These are phyloP conservation scores for Xylaria sp. DNA, from an alignment of 2,329 filamentous ascomycete genomes.

Conservation along the genomic window DNA sequence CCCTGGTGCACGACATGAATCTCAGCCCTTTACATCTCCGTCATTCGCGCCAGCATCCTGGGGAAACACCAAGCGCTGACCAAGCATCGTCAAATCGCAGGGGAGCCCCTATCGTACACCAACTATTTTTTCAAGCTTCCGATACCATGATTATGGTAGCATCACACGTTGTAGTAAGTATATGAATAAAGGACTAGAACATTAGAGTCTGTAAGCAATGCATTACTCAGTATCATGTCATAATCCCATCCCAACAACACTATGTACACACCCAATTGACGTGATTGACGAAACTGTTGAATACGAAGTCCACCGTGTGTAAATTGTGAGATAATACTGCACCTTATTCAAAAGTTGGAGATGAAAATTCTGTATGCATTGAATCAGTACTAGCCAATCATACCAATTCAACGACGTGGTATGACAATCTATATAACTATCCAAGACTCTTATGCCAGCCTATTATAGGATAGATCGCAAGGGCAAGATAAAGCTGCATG, in stretches of 20 bases:
- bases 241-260: not conserved
- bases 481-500: not conserved
- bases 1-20: constrained; percentile 29
- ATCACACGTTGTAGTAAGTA: constrained; percentile 1
- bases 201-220: not conserved
- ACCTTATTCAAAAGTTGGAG: not conserved
- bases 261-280: constrained; percentile 13
- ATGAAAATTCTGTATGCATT: not conserved
- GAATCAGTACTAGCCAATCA: constrained; percentile 16
- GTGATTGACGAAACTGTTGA: not conserved
- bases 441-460: not conserved
- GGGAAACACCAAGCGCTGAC: constrained; percentile 23
- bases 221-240: constrained; percentile 4
- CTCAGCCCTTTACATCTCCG: constrained; percentile 10
- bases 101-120: constrained; percentile 16
- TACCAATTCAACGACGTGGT: constrained; percentile 17
- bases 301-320: constrained; percentile 4
- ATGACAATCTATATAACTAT: constrained; percentile 10
- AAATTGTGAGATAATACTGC: not conserved
- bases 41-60: constrained; percentile 21
- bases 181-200: not conserved
- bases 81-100: constrained; percentile 11
- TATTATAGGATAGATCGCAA: not conserved
- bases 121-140: constrained; percentile 1
- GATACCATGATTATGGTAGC: constrained; percentile 12